phyloP scores from a whole-genome alignment of 352 stramenopile species.

The Phytophthora sansomeana region DNA sequence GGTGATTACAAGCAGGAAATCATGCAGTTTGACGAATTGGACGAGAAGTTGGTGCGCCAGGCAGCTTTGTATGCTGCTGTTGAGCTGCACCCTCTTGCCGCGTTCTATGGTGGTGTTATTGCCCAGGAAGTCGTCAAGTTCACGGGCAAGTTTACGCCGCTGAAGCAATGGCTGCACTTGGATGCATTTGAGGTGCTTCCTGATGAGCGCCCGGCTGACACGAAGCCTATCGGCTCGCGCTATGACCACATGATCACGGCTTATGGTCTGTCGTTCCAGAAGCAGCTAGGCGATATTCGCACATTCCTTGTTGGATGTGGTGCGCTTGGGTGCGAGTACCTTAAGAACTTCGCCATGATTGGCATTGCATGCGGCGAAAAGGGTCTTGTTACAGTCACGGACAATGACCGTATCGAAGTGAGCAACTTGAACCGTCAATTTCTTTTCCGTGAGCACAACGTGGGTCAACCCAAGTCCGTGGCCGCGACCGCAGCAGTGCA shows the following conservation, averaged over 20 bases:
- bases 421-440: conserved; percentile 91
- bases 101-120: conserved; percentile 84
- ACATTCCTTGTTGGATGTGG: conserved; percentile 88
- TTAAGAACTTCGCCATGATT: conserved; percentile 91
- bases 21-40: conserved; percentile 75
- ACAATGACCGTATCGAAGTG: conserved; percentile 91
- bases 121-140: conserved; percentile 91
- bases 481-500: conserved; percentile 78
- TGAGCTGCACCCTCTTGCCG: conserved; percentile 83
- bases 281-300: conserved; percentile 67
- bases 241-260: conserved; percentile 86
- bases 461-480: conserved; percentile 86
- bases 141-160: conserved; percentile 85
- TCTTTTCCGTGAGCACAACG: conserved; percentile 88
- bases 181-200: conserved; percentile 86
- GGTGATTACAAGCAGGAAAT: conserved; percentile 50
- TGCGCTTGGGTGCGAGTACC: conserved; percentile 83
- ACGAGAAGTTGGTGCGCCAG: conserved; percentile 72
- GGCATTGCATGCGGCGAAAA: conserved; percentile 80
- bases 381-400: conserved; percentile 82
- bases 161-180: conserved; percentile 89
- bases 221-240: conserved; percentile 62
- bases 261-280: conserved; percentile 77
- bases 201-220: conserved; percentile 63
- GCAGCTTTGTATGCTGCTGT: conserved; percentile 65